Conservation (phyloP, 2,329 filamentous ascomycete genomes). For the Aspergillus ustus region DNA sequence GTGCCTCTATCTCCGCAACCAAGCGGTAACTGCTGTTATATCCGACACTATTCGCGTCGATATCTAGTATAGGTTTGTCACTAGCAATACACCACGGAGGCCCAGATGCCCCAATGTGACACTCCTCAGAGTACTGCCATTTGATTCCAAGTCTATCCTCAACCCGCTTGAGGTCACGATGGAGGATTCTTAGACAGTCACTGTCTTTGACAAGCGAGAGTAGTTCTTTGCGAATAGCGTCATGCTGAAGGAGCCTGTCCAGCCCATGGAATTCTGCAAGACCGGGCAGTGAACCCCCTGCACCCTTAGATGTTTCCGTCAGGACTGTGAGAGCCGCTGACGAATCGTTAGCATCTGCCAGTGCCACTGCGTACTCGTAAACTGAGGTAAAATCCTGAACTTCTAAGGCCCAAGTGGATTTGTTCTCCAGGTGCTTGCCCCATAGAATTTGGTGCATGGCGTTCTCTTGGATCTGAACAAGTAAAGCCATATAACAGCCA, state of each 20-base stretch:
- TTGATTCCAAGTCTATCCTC: slow-evolving; percentile 37
- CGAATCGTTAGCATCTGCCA: slow-evolving; percentile 30
- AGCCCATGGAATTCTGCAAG: slow-evolving; percentile 30
- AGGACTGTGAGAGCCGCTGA: slow-evolving; percentile 31
- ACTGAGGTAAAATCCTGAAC: slow-evolving; percentile 20
- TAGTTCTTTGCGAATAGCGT: slow-evolving; percentile 26
- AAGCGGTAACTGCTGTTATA: slow-evolving; percentile 32
- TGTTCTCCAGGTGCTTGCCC: slow-evolving; percentile 22
- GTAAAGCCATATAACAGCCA: slow-evolving; percentile 31
- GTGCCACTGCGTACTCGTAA: slow-evolving; percentile 31
- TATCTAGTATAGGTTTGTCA: slow-evolving; percentile 28
- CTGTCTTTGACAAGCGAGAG: slow-evolving; percentile 28
- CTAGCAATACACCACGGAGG: slow-evolving; percentile 18
- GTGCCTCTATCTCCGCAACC: slow-evolving; percentile 31
- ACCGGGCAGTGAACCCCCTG: slow-evolving; percentile 28
- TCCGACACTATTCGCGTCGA: slow-evolving; percentile 31
- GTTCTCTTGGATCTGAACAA: slow-evolving; percentile 31
- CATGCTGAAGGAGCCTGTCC: slow-evolving; percentile 27
- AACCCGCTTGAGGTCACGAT: slow-evolving; percentile 31
- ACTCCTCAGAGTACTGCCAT: slow-evolving; percentile 30
- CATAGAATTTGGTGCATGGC: slow-evolving; percentile 29
- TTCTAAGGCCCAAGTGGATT: slow-evolving; percentile 8
- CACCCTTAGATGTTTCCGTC: slow-evolving; percentile 29
- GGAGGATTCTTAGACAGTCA: slow-evolving; percentile 32
- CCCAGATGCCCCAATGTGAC: slow-evolving; percentile 26